Base-by-base conservation (phyloP, 805 yeast species). In the Scheffersomyces amazonensis region DNA sequence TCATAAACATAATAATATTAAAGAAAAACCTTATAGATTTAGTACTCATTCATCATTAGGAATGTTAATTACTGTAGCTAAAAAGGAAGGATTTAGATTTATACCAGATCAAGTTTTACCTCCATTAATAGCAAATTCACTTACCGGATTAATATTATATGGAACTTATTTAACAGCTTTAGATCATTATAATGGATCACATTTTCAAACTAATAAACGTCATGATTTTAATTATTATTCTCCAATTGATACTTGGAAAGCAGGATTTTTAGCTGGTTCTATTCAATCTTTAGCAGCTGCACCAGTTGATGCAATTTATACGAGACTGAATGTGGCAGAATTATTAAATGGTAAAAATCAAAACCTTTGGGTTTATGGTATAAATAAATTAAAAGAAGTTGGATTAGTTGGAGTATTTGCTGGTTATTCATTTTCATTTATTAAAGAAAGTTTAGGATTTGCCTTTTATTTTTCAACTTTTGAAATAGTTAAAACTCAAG, bases 271-370 rank as follows among this genome's bases (percentile, higher is more conserved):
- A 0, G 96, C 96, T 0, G 97, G 97, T 1, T 79, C 83, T 0
- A 79, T 81, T 17, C 96, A 93, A 50, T 84, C 95, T n/a, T 63
- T 87, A 13, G 90, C 87, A 0, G 96, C 96, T 2, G 91, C 96
- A 1, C 98, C 98, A 0, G 71, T 91, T 4, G 97, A 91, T 61
- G 96, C 97, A 6, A 79, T 91, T 3, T 85, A 83, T 53, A 78
- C 95, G 1, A 71, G 97, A 47, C 86, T 90, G 46, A 73, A 81
- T 1, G 82, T 87, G 4, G 76, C 83, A 9, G 96, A 88, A 47
- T 63, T 90, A 37, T 60, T 87, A 12, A 73, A 75, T 36, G 85
- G 88, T 5, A 52, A 73, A 22, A 81, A 85, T 58, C 76, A 76
- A 41, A 83, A 83, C 41, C 58, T 90, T 40, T 87, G 96, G 95